A percentile compares a stretch with the other conserved stretches of the same genome.
phyloP scores from a whole-genome alignment of 192 early-diverging fungal genomes.

The Backusella tarrabulga region DNA sequence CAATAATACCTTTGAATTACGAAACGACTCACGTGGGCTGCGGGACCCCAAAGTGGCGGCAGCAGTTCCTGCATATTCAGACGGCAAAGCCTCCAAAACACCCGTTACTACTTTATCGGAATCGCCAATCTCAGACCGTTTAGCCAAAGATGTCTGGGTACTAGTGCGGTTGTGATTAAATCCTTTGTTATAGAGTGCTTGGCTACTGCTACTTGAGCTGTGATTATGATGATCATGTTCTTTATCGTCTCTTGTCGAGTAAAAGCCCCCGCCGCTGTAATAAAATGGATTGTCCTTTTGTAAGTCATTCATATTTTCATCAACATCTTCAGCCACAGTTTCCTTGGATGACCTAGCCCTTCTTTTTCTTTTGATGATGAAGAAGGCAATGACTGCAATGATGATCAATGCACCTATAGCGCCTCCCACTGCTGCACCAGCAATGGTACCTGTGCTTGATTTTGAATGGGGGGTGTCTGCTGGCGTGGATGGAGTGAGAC shows the following conservation, averaged over 20 bases:
- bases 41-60: constrained; percentile 12
- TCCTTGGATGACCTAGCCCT: neutral
- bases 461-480: neutral
- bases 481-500: neutral
- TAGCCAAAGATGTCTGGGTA: constrained; percentile 2
- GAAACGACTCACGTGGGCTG: constrained; percentile 9
- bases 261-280: neutral
- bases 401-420: neutral
- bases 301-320: neutral
- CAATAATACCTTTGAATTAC: constrained; percentile 3
- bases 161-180: neutral
- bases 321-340: neutral
- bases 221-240: neutral
- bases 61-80: neutral
- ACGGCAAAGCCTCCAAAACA: constrained; percentile 22
- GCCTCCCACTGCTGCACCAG: constrained; percentile 39
- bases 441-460: constrained; percentile 35
- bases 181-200: neutral
- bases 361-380: constrained; percentile 8
- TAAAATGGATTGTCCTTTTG: constrained; percentile 10
- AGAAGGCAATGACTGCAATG: constrained; percentile 26
- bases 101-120: constrained; percentile 12
- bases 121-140: constrained; percentile 25
- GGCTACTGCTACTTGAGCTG: neutral
- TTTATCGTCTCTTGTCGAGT: neutral